These are phyloP conservation scores for apple (Malus domestica) DNA, from an alignment of 306 rosid genomes.

Conservation along the genomic window ASM211411v1 NC_041795.1:28152501-28153000, in stretches of 20 bases:
- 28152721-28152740: not conserved
- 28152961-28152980: slow-evolving; percentile 4
- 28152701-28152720: too few species aligned
- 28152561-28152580: too few species aligned
- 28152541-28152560: too few species aligned
- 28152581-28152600: not conserved
- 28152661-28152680: not conserved
- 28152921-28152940: slow-evolving; percentile 9
- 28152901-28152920: slow-evolving; percentile 13
- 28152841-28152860: not conserved
- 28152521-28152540: too few species aligned
- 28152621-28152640: not conserved
- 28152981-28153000: not conserved
- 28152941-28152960: not conserved
- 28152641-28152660: not conserved
- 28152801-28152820: not conserved
- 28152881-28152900: slow-evolving; percentile 12
- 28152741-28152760: too few species aligned
- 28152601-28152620: not conserved
- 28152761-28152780: not conserved
- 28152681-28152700: not conserved
- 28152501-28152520: not conserved
- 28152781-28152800: not conserved
- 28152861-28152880: not conserved
- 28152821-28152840: not conserved